A percentile compares a stretch with the other conserved stretches of the same genome.
These are phyloP conservation scores for Pelargonium myrrhifolium DNA, from an alignment of 441 rosid species.

Conservation along the genomic window DNA sequence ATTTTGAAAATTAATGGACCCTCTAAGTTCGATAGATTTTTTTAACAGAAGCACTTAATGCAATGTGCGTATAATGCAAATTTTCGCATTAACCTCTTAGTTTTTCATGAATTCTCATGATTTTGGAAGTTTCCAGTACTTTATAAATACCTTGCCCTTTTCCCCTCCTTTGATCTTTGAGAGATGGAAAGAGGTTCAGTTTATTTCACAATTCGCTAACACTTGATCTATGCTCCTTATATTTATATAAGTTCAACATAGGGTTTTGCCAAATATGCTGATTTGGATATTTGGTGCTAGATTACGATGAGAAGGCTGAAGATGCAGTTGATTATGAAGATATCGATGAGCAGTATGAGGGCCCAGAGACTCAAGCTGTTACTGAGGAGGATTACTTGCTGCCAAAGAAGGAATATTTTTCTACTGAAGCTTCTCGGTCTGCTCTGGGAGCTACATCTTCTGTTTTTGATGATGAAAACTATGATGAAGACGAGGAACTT, in stretches of 20 bases:
- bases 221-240: too few species aligned
- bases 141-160: too few species aligned
- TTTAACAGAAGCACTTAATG: too few species aligned
- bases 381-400: conserved; percentile 80
- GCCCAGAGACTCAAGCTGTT: conserved; percentile 75
- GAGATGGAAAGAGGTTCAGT: too few species aligned
- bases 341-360: conserved; percentile 92
- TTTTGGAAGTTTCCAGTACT: too few species aligned
- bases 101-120: too few species aligned
- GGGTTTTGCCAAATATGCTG: conserved; percentile 19
- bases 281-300: conserved; percentile 41
- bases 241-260: neutral
- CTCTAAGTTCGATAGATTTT: too few species aligned
- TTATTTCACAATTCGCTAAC: too few species aligned
- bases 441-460: conserved; percentile 40
- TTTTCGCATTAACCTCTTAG: too few species aligned
- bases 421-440: conserved; percentile 44
- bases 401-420: conserved; percentile 62
- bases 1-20: too few species aligned
- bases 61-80: too few species aligned
- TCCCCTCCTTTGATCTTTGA: too few species aligned
- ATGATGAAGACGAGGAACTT: conserved; percentile 83
- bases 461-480: conserved; percentile 84
- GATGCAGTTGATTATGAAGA: conserved; percentile 95
- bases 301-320: conserved; percentile 86